phyloP scores from a whole-genome alignment of 768 basidiomycete genomes.

The Chlorophyllum brunneum region DNA sequence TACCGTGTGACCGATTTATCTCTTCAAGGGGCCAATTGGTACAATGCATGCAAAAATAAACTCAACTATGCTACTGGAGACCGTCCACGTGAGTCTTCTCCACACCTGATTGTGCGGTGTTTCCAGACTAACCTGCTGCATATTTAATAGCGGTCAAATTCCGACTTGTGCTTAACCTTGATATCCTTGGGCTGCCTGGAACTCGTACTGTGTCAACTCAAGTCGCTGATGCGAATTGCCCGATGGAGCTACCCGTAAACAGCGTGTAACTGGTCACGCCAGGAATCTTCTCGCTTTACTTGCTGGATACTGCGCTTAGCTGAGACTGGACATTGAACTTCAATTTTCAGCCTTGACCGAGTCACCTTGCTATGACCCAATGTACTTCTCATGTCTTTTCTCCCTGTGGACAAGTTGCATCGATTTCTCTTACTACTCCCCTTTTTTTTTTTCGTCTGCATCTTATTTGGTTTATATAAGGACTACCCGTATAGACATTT shows the following conservation, averaged over 20 bases:
- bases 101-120: not conserved
- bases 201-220: slow-evolving; percentile 49
- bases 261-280: slow-evolving; percentile 34
- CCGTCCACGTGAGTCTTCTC: slow-evolving; percentile 51
- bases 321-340: not conserved
- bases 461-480: not conserved
- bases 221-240: slow-evolving; percentile 61
- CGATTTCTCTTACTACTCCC: not conserved
- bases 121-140: slow-evolving; percentile 8
- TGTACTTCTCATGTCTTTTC: too few relatives aligned
- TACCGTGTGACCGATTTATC: slow-evolving; percentile 3
- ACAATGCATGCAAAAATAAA: slow-evolving; percentile 70
- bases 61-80: slow-evolving; percentile 42
- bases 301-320: too few relatives aligned
- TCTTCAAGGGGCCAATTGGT: slow-evolving; percentile 63
- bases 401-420: too few relatives aligned
- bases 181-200: slow-evolving; percentile 65
- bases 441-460: not conserved
- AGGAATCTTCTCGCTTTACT: not conserved
- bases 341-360: not conserved
- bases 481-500: not conserved
- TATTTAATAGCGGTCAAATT: slow-evolving; percentile 51
- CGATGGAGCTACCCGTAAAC: slow-evolving; percentile 58
- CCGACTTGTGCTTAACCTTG: slow-evolving; percentile 59
- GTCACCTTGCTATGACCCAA: too few relatives aligned